Base-by-base conservation (phyloP, 2,329 filamentous ascomycete species). In the Trichophyton equinum region DNA sequence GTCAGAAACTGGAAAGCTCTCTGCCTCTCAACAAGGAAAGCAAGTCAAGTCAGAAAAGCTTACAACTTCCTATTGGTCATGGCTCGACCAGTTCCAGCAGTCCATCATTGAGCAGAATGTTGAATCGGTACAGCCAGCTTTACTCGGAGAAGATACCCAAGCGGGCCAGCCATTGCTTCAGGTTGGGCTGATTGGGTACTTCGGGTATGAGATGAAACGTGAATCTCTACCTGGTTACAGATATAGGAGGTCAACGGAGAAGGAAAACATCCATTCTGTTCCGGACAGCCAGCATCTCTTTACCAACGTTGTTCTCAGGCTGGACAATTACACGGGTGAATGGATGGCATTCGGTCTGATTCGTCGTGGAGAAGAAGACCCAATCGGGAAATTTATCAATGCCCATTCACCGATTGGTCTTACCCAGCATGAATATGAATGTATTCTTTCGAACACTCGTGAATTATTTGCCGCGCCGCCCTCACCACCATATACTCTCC, bases 381-480 rank as follows among this genome's bases (percentile, higher is more conserved):
- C 68, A 60, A 70, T 58, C 60, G 68, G 15, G 81, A 83, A 82
- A 66, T 86, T 47, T 72, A 64, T 72, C 53, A 70, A 69, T 62
- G 68, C 67, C 60, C 70, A 66, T 36, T 58, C 55, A 27, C 59
- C 62, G 7, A 51, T 64, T 53, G 62, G 62, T 7, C 49, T 61
- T 20, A 64, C 56, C 15, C 56, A 59, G 20, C 2, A 36, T 47
- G 62, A 64, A 42, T 64, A 62, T 38, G 59, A 62, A 7, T 38
- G 27, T 6, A 18, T 62, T 4, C 15, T 62, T 33, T 27, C 18
- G 20, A 58, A 51, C n/a, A 42, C 60, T n/a, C 47, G 44, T 25
- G 20, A 60, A 7, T 22, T 53, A 20, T 64, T 64, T 18, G 22
- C 30, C 27, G 61, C 61, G 5, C 49, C 55, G 4, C 40, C 53